Percentiles rank a stretch among this genome's conserved stretches.
Evolutionary conservation across 2,329 filamentous ascomycete species (phyloP).

Genomic region (Pseudocercospora crystallina): DNA sequence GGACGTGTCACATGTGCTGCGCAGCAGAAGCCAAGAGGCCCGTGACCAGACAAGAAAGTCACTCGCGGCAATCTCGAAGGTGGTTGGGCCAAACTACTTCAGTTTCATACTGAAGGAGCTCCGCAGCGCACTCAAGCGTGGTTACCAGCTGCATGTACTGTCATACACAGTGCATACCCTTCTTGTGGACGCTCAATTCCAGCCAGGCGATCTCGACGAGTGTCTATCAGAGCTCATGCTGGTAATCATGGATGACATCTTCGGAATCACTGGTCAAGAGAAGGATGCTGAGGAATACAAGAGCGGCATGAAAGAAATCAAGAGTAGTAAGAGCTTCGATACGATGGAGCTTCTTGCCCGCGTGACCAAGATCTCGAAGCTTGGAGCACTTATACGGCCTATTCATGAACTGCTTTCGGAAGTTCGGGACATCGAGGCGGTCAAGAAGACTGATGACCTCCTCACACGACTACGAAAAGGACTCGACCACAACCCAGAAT

Average conservation of each 20-base stretch:
- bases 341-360: slow-evolving; percentile 91
- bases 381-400: slow-evolving; percentile 75
- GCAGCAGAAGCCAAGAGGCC: slow-evolving; percentile 83
- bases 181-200: slow-evolving; percentile 70
- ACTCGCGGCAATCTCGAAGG: slow-evolving; percentile 74
- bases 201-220: slow-evolving; percentile 84
- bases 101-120: slow-evolving; percentile 93
- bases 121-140: slow-evolving; percentile 74
- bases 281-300: slow-evolving; percentile 96
- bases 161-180: slow-evolving; percentile 95
- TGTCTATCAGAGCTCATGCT: slow-evolving; percentile 75
- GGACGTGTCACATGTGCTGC: slow-evolving; percentile 88
- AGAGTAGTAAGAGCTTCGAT: slow-evolving; percentile 96
- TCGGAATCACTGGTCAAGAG: slow-evolving; percentile 86
- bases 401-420: slow-evolving; percentile 77
- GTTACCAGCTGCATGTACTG: slow-evolving; percentile 91
- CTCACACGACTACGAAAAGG: slow-evolving; percentile 80
- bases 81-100: slow-evolving; percentile 80
- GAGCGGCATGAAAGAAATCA: slow-evolving; percentile 95
- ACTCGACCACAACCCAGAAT: slow-evolving; percentile 75
- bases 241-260: slow-evolving; percentile 96
- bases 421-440: slow-evolving; percentile 77
- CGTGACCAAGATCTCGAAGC: slow-evolving; percentile 70
- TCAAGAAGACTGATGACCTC: slow-evolving; percentile 87
- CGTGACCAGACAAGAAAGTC: slow-evolving; percentile 90